A percentile compares a stretch with the other conserved stretches of the same genome.
These are phyloP conservation scores for Begonia peltatifolia DNA, from an alignment of 306 rosid species.

Conservation along the genomic window DNA sequence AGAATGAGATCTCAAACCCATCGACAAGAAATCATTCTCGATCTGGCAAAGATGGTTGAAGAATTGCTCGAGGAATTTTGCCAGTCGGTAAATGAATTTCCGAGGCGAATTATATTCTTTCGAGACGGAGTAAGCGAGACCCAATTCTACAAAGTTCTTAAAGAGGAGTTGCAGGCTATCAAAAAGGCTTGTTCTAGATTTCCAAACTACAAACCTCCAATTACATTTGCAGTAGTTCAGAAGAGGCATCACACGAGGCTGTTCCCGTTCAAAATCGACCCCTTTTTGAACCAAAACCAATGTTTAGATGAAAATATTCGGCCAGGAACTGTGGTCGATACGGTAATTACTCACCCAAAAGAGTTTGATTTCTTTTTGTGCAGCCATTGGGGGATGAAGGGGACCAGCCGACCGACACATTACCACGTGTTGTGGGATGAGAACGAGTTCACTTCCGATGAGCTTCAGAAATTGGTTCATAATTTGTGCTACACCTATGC, in stretches of 20 bases:
- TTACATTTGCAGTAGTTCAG: slow-evolving; percentile 85
- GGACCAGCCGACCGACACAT: slow-evolving; percentile 94
- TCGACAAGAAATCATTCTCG: slow-evolving; percentile 80
- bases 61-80: slow-evolving; percentile 73
- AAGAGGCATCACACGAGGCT: slow-evolving; percentile 95
- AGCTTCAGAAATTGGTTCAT: slow-evolving; percentile 77
- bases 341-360: slow-evolving; percentile 83
- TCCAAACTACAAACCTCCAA: slow-evolving; percentile 45
- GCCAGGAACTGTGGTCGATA: slow-evolving; percentile 94
- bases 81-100: slow-evolving; percentile 67
- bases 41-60: slow-evolving; percentile 72
- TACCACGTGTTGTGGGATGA: slow-evolving; percentile 92
- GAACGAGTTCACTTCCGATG: slow-evolving; percentile 80
- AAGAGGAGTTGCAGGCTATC: slow-evolving; percentile 74
- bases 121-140: slow-evolving; percentile 98
- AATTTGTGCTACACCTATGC: slow-evolving; percentile 78
- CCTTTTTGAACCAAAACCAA: slow-evolving; percentile 33
- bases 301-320: slow-evolving; percentile 55
- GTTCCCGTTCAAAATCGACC: slow-evolving; percentile 59
- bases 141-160: slow-evolving; percentile 66
- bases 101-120: slow-evolving; percentile 71
- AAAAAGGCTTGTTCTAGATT: slow-evolving; percentile 54
- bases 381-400: slow-evolving; percentile 94
- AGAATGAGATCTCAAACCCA: slow-evolving; percentile 99
- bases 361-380: slow-evolving; percentile 94